Percentiles rank a stretch among this genome's conserved stretches.
phyloP scores from a whole-genome alignment of 2,329 filamentous ascomycete species.

The Fonsecaea nubica region DNA sequence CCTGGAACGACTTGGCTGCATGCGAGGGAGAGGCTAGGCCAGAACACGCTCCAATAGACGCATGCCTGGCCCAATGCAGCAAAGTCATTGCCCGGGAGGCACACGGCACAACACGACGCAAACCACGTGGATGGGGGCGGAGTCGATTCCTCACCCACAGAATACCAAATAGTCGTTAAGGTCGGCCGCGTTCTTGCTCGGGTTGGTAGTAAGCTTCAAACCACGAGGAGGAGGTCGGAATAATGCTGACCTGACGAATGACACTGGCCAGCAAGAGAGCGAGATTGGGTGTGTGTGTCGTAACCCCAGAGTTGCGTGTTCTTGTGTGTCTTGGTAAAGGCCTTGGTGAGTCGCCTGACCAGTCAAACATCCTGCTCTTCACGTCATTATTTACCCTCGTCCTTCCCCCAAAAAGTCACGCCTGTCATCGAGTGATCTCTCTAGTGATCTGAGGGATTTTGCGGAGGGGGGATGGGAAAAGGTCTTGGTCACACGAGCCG shows the following conservation, averaged over 20 bases:
- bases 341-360: neutral
- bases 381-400: slow-evolving; percentile 2
- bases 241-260: neutral
- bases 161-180: neutral
- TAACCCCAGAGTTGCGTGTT: neutral
- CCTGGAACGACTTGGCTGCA: neutral
- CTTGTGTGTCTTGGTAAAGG: neutral
- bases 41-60: neutral
- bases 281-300: neutral
- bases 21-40: neutral
- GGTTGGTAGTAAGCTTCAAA: neutral
- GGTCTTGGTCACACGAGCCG: neutral
- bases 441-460: neutral
- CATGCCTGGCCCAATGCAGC: neutral
- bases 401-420: neutral
- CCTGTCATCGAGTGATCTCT: neutral
- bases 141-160: neutral
- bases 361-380: neutral
- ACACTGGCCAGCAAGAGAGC: neutral
- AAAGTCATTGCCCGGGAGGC: neutral
- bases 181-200: neutral
- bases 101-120: neutral
- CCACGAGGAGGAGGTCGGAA: neutral
- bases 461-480: neutral
- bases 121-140: slow-evolving; percentile 6